phyloP scores from a whole-genome alignment of 1,284 basidiomycete species.

The Malassezia restricta region DNA sequence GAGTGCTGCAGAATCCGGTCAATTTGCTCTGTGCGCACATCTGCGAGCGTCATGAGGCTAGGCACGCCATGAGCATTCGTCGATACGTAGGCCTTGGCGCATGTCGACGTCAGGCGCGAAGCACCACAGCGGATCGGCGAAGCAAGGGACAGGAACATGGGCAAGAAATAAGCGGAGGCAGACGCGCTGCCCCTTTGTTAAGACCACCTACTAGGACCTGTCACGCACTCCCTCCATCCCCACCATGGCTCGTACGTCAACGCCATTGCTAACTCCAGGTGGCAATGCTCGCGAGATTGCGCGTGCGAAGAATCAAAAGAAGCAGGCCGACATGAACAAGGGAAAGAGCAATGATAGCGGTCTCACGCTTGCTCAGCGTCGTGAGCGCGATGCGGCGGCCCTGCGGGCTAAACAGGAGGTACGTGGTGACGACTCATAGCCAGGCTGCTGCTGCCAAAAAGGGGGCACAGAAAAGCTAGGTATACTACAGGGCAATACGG shows the following conservation, averaged over 20 bases:
- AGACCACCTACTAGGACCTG: neutral
- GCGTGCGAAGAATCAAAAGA: constrained; percentile 43
- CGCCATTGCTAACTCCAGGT: constrained; percentile 11
- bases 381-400: constrained; percentile 36
- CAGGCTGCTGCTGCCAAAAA: constrained; percentile 13
- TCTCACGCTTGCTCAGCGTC: constrained; percentile 27
- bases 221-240: neutral
- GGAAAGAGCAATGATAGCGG: constrained; percentile 27
- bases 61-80: neutral
- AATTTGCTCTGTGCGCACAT: constrained; percentile 63
- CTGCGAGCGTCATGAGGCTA: constrained; percentile 66
- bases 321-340: constrained; percentile 34
- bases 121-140: neutral
- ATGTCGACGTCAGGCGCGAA: neutral
- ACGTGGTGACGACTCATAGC: constrained; percentile 12
- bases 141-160: neutral
- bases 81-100: neutral
- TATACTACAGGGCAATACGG: constrained; percentile 7
- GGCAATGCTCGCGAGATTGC: constrained; percentile 44
- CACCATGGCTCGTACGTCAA: constrained; percentile 13
- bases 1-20: constrained; percentile 56
- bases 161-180: neutral
- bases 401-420: constrained; percentile 40
- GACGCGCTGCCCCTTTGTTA: no score
- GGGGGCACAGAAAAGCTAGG: neutral